These are phyloP conservation scores for Camelina neglecta DNA, from an alignment of 345 rosid species.

Conservation along the genomic window DNA sequence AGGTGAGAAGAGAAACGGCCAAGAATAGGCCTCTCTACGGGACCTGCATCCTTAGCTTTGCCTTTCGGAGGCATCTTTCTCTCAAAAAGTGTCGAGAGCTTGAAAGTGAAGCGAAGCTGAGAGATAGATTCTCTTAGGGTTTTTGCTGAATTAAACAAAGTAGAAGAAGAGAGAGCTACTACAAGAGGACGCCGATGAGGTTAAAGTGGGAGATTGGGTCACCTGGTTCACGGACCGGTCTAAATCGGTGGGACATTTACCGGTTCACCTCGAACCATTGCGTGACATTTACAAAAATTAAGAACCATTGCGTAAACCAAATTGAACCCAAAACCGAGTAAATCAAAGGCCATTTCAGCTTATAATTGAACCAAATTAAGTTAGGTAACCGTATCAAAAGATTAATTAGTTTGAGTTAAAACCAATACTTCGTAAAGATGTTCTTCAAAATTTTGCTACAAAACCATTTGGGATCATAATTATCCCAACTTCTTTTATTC, in stretches of 20 bases:
- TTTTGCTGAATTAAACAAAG: conserved; percentile 37
- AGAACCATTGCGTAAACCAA: conserved; percentile 14
- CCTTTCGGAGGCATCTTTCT: conserved; percentile 88
- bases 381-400: neutral
- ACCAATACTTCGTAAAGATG: neutral
- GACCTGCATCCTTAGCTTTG: conserved; percentile 89
- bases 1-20: conserved; percentile 99
- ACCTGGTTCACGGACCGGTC: conserved; percentile 30
- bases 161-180: neutral
- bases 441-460: neutral
- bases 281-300: neutral
- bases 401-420: neutral
- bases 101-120: conserved; percentile 11
- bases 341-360: neutral
- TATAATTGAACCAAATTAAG: too few species aligned
- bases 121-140: conserved; percentile 46
- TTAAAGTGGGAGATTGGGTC: conserved; percentile 30
- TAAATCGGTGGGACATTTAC: conserved; percentile 11
- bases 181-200: conserved; percentile 18
- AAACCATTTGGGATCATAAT: neutral
- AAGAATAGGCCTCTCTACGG: conserved; percentile 87
- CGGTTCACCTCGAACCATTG: conserved; percentile 28
- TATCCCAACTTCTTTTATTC: neutral
- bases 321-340: neutral
- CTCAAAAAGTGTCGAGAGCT: conserved; percentile 25